phyloP scores from a whole-genome alignment of 768 basidiomycete genomes.

The Saitozyma sp. region DNA sequence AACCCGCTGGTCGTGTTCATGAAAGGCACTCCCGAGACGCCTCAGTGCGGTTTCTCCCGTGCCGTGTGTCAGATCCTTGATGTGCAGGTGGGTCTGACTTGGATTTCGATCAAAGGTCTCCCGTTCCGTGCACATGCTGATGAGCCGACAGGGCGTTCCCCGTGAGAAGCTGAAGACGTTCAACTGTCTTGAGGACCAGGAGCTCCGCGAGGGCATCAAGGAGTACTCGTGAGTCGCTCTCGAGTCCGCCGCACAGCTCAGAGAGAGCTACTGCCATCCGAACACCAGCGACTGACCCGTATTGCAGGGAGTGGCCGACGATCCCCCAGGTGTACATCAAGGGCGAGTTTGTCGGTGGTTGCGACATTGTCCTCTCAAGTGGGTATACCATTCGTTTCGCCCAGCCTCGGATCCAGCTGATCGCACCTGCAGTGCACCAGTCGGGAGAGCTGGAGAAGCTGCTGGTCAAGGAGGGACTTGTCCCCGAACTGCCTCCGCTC shows the following conservation, averaged over 20 bases:
- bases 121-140: conserved; percentile 40
- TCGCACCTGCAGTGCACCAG: conserved; percentile 74
- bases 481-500: conserved; percentile 58
- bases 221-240: conserved; percentile 80
- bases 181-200: conserved; percentile 81
- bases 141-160: conserved; percentile 66
- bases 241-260: neutral
- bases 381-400: conserved; percentile 52
- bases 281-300: neutral
- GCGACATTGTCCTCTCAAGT: conserved; percentile 91
- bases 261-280: neutral
- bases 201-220: conserved; percentile 83
- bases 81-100: conserved; percentile 48
- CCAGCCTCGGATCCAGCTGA: neutral
- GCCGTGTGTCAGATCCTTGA: conserved; percentile 89
- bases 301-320: conserved; percentile 88
- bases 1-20: conserved; percentile 93
- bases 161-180: conserved; percentile 80
- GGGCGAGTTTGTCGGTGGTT: conserved; percentile 95
- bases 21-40: conserved; percentile 86
- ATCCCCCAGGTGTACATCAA: conserved; percentile 92
- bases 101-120: neutral
- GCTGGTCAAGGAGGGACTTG: conserved; percentile 68
- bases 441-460: conserved; percentile 86
- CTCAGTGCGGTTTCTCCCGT: conserved; percentile 94